Evolutionary conservation across 768 basidiomycete genomes (phyloP), one percentile per base, ranked within the genome.

Genomic region (Coprinopsis cinerea): DNA sequence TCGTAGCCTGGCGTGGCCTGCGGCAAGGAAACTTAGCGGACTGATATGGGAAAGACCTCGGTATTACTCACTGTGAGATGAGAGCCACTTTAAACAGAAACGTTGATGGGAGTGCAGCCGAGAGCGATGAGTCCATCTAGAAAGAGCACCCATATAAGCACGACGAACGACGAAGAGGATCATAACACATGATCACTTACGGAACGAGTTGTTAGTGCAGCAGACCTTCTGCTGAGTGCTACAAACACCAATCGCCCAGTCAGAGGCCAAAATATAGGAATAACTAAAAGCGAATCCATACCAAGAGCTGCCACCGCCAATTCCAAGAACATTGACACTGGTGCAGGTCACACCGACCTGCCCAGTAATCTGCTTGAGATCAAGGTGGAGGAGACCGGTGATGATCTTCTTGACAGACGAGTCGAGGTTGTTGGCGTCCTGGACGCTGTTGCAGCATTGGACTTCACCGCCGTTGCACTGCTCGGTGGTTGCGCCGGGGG

Each of bases 61-160:
- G 18, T 52, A 55, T 36, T 55, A 54, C 46, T 48, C 44, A 57
- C 27, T 22, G 2, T 45, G n/a, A n/a, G n/a, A n/a, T n/a, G n/a
- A n/a, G n/a, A n/a, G n/a, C n/a, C n/a, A n/a, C n/a, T 36, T 55
- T 41, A 65, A 39, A 61, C 51, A 51, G 57, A 58, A 47, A 62
- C 32, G 51, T 64, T 63, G 51, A 66, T 53, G 45, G 64, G 64
- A 41, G 44, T 54, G 60, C 64, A 68, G 28, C 64, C 65, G 32
- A 65, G 49, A 22, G 57, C 55, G 43, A 67, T 48, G 52, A 68
- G 44, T 17, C 64, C 66, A 40, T 57, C 36, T 39, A 17, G 9
- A 9, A 39, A 39, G 36, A 18, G n/a, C n/a, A n/a, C n/a, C n/a
- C n/a, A n/a, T n/a, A n/a, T n/a, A n/a, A n/a, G n/a, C n/a, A n/a